These are phyloP conservation scores for Phlegmacium glaucopus DNA, from an alignment of 768 basidiomycete species.

Conservation along the genomic window DNA sequence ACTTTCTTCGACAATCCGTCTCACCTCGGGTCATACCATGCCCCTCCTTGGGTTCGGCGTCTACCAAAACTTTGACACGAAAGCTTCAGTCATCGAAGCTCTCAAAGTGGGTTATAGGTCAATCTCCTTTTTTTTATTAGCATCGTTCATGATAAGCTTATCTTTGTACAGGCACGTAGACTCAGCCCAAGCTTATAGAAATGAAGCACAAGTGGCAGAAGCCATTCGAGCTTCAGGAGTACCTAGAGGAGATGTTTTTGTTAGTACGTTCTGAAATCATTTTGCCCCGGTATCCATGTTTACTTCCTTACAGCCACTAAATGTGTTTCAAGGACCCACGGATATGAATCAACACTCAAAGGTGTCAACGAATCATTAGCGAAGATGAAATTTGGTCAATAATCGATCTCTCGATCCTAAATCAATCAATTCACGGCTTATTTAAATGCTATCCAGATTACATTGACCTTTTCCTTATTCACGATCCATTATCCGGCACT, in stretches of 20 bases:
- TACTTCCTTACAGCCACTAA: slow-evolving; percentile 57
- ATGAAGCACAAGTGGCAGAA: slow-evolving; percentile 59
- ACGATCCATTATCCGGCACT: slow-evolving; percentile 64
- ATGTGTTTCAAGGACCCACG: slow-evolving; percentile 51
- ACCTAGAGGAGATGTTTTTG: slow-evolving; percentile 58
- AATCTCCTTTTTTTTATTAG: background rate
- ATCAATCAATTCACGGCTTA: no score
- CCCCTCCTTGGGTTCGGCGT: slow-evolving; percentile 71
- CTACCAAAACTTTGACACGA: slow-evolving; percentile 60
- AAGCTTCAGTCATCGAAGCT: slow-evolving; percentile 55
- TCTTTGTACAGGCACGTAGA: slow-evolving; percentile 57
- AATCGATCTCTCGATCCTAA: background rate
- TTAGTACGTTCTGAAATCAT: slow-evolving; percentile 45
- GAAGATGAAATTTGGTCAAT: slow-evolving; percentile 57
- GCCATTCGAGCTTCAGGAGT: slow-evolving; percentile 57
- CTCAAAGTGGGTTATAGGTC: slow-evolving; percentile 41
- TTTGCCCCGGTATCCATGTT: background rate
- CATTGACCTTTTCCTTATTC: slow-evolving; percentile 56
- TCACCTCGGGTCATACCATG: slow-evolving; percentile 46
- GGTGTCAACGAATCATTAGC: slow-evolving; percentile 60
- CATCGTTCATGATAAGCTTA: background rate
- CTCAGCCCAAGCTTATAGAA: slow-evolving; percentile 66
- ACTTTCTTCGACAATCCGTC: slow-evolving; percentile 18
- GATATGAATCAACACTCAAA: slow-evolving; percentile 56
- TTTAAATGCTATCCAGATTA: slow-evolving; percentile 26